Percentiles rank a stretch among this genome's conserved stretches.
Conservation (phyloP, 2,329 filamentous ascomycete species). For the Cladophialophora chaetospira region DNA sequence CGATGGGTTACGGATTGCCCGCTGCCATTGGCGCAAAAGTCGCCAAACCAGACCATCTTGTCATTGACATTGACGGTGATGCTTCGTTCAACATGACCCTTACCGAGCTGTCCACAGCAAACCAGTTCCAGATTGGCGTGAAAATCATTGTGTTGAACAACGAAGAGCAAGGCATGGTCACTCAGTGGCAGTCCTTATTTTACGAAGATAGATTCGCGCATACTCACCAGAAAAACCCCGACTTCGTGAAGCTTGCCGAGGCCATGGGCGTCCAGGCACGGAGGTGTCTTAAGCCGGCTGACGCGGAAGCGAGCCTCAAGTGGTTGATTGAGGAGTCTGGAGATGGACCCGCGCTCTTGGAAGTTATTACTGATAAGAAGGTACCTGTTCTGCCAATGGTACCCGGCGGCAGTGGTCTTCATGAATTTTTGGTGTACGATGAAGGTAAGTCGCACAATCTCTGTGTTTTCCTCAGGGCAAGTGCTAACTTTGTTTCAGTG, state of each 20-base stretch:
- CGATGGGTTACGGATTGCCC: constrained; percentile 94
- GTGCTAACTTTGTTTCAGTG: constrained; percentile 44
- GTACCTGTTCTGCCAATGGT: constrained; percentile 96
- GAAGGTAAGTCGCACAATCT: constrained; percentile 58
- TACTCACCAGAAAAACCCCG: constrained; percentile 92
- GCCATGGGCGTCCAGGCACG: constrained; percentile 84
- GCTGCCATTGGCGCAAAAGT: constrained; percentile 96
- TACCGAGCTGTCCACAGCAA: constrained; percentile 88
- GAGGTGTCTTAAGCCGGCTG: constrained; percentile 71
- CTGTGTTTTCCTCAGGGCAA: neutral
- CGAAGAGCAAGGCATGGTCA: constrained; percentile 98
- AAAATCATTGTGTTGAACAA: constrained; percentile 96
- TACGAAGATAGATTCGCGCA: constrained; percentile 91
- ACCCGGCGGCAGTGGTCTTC: constrained; percentile 78
- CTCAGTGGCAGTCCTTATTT: constrained; percentile 97
- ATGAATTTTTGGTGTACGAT: constrained; percentile 92
- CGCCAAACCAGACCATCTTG: constrained; percentile 74
- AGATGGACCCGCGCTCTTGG: constrained; percentile 82
- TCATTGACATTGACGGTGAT: constrained; percentile 95
- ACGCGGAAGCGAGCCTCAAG: constrained; percentile 74
- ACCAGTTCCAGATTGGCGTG: constrained; percentile 94
- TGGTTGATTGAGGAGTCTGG: constrained; percentile 75
- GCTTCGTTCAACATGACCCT: constrained; percentile 99
- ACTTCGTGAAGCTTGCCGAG: constrained; percentile 90
- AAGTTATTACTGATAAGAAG: constrained; percentile 82